Conservation (phyloP, 495 filamentous ascomycete species). For the Podospora anserina region DNA sequence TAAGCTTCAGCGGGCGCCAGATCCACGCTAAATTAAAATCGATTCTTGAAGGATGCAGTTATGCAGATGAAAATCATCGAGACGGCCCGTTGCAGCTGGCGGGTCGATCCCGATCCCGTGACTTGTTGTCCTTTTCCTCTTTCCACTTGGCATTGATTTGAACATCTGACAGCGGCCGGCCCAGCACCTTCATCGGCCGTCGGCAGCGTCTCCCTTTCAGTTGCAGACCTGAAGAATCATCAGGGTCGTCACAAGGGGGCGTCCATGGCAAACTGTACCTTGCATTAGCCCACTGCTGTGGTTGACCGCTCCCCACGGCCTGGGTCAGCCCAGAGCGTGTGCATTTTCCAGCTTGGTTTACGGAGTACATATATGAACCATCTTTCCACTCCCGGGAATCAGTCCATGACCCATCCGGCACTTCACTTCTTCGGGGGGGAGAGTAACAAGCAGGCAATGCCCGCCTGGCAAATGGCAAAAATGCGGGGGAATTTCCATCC, state of each 20-base stretch:
- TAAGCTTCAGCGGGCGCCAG: slow-evolving; percentile 4
- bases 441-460: neutral
- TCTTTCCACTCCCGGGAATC: neutral
- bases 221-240: neutral
- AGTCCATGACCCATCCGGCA: neutral
- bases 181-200: neutral
- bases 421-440: neutral
- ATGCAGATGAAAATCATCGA: neutral
- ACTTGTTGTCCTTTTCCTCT: neutral
- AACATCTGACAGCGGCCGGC: neutral
- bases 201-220: neutral
- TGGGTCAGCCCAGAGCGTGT: no score
- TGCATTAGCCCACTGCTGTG: slow-evolving; percentile 25
- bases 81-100: slow-evolving; percentile 6
- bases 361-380: neutral
- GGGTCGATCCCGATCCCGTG: neutral
- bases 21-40: neutral
- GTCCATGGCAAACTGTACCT: slow-evolving; percentile 15
- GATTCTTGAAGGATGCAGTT: neutral
- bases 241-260: neutral
- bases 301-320: neutral
- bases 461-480: neutral
- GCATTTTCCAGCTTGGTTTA: neutral
- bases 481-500: slow-evolving; percentile 10
- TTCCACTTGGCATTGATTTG: neutral